A percentile compares a stretch with the other conserved stretches of the same genome.
phyloP scores from a whole-genome alignment of 2,329 filamentous ascomycete species.

The Colletotrichum camelliae region DNA sequence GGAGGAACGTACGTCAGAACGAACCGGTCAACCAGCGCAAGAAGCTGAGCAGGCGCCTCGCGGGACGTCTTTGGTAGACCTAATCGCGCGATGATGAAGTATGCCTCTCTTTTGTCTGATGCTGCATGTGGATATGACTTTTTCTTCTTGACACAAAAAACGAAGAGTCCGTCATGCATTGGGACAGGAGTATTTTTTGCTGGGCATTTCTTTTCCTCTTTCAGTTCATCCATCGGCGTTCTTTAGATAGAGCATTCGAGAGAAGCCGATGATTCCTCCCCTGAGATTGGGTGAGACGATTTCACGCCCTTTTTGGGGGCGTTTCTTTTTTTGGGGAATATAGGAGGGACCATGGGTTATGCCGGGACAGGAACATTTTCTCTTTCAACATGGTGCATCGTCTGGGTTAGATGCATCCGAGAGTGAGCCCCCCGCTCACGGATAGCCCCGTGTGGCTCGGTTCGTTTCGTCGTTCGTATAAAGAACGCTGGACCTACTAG shows the following conservation, averaged over 20 bases:
- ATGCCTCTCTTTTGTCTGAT: not conserved
- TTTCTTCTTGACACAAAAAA: not conserved
- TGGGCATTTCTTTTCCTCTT: not conserved
- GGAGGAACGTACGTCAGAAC: constrained; percentile 47
- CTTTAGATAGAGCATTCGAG: constrained; percentile 10
- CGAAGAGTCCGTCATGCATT: constrained; percentile 14
- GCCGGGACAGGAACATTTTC: not conserved
- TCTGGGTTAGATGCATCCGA: not conserved
- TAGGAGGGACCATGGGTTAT: not conserved
- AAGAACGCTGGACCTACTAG: not conserved
- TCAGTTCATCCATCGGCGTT: constrained; percentile 13
- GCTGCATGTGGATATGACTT: constrained; percentile 6
- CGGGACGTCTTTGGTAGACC: constrained; percentile 30
- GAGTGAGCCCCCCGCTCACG: not conserved
- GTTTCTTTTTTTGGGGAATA: not conserved
- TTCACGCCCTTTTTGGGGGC: not conserved
- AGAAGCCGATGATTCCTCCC: constrained; percentile 3
- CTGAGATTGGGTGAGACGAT: not conserved
- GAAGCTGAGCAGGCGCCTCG: constrained; percentile 46
- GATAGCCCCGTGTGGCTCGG: not conserved
- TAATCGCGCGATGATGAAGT: not conserved
- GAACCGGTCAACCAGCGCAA: constrained; percentile 37
- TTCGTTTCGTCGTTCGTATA: not conserved
- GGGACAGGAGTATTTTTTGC: constrained; percentile 7
- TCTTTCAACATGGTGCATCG: not conserved